phyloP scores from a whole-genome alignment of 2,329 filamentous ascomycete species.

The Ascochyta lentis region DNA sequence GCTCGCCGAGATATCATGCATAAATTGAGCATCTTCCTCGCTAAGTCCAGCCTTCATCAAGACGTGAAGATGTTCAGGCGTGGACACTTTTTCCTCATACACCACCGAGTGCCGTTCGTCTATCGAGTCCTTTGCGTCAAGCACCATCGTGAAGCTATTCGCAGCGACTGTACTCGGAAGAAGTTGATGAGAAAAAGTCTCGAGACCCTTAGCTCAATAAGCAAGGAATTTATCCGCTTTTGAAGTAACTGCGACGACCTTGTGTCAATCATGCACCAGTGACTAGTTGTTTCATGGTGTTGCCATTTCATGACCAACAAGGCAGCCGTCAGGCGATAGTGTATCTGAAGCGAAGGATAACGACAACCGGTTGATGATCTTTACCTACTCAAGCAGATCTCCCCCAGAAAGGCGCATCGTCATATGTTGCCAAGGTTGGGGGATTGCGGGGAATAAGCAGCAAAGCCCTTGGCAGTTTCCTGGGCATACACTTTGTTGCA shows the following conservation, averaged over 20 bases:
- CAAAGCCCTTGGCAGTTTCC: constrained; percentile 6
- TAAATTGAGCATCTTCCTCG: constrained; percentile 37
- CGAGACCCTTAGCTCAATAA: neutral
- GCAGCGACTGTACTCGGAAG: neutral
- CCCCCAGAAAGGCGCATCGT: neutral
- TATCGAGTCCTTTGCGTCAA: constrained; percentile 2
- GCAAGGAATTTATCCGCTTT: neutral
- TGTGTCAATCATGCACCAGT: neutral
- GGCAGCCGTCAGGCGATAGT: neutral
- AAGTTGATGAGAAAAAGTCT: neutral
- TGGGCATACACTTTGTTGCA: constrained; percentile 6
- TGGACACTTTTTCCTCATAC: constrained; percentile 10
- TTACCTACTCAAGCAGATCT: neutral
- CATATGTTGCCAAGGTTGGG: constrained; percentile 7
- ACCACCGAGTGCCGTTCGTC: constrained; percentile 3
- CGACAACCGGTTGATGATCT: neutral
- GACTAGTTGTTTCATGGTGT: neutral
- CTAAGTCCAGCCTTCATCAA: constrained; percentile 24
- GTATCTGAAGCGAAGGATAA: neutral
- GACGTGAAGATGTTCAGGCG: constrained; percentile 13
- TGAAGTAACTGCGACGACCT: neutral
- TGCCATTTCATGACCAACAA: neutral
- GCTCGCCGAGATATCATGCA: constrained; percentile 29
- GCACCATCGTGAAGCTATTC: neutral
- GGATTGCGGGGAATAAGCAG: constrained; percentile 9